phyloP scores from a whole-genome alignment of 805 yeast genomes.

The Metahyphopichia silvanorum region DNA sequence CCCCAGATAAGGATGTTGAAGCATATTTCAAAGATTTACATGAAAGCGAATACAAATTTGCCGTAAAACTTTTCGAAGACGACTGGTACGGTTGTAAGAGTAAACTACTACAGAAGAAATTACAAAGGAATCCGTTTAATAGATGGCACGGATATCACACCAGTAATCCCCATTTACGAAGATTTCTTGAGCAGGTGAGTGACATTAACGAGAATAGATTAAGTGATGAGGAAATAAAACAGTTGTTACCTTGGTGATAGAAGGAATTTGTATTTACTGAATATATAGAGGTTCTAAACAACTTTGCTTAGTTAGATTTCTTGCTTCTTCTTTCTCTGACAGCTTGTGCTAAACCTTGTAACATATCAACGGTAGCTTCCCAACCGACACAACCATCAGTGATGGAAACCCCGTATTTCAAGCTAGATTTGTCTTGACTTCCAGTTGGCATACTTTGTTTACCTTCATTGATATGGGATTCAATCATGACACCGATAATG shows the following conservation, averaged over 20 bases:
- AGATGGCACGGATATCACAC: conserved; percentile 35
- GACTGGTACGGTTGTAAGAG: conserved; percentile 59
- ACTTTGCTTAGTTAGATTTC: conserved; percentile 2
- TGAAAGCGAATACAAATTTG: conserved; percentile 49
- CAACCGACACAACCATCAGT: conserved; percentile 96
- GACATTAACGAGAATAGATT: conserved; percentile 7
- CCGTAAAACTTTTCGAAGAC: conserved; percentile 47
- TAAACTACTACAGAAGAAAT: conserved; percentile 46
- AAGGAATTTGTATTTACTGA: too few relatives aligned
- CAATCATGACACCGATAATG: conserved; percentile 94
- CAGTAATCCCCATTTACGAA: conserved; percentile 17
- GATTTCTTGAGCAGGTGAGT: conserved; percentile 12
- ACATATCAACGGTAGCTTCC: conserved; percentile 83
- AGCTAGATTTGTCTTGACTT: conserved; percentile 49
- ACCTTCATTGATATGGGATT: conserved; percentile 88
- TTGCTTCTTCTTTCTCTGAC: conserved; percentile 73
- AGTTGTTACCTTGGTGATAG: not conserved
- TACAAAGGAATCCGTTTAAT: conserved; percentile 54
- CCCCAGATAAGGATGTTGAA: conserved; percentile 28
- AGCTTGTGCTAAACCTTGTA: conserved; percentile 75
- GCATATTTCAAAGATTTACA: conserved; percentile 45
- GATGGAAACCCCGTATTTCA: conserved; percentile 92
- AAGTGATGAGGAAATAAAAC: conserved; percentile 6
- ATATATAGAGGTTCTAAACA: conserved; percentile 2
- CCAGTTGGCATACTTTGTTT: conserved; percentile 72